Conservation (phyloP, 2,329 filamentous ascomycete genomes). For the Cercospora zeina region DNA sequence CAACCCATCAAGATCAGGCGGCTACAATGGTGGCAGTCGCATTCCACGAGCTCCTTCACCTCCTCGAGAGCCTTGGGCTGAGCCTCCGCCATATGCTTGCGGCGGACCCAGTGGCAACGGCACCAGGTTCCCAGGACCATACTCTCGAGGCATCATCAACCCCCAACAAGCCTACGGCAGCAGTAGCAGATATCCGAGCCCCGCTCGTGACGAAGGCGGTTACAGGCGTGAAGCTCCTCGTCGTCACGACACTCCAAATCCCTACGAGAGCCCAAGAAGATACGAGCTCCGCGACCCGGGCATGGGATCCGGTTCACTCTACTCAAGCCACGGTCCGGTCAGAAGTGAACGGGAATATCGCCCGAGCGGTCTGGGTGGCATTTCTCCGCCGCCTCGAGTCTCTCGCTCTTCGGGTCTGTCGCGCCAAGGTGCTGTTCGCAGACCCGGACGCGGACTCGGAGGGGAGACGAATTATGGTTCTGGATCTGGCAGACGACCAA, state of each 20-base stretch:
- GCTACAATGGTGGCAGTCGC: neutral
- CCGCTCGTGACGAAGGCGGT: neutral
- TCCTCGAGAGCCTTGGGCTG: neutral
- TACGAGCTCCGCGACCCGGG: neutral
- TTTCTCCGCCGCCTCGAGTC: neutral
- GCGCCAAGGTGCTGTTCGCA: neutral
- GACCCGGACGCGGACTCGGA: neutral
- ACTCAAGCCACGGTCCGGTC: too few species aligned
- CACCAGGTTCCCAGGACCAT: too few species aligned
- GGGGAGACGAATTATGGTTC: neutral
- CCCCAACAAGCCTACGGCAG: neutral
- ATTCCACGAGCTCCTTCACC: neutral
- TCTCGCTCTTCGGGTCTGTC: neutral
- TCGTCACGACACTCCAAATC: neutral
- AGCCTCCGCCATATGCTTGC: neutral
- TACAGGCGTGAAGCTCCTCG: neutral
- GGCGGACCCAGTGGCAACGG: too few species aligned
- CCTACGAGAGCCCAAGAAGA: neutral
- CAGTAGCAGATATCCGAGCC: neutral
- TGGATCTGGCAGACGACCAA: neutral
- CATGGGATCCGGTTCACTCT: neutral
- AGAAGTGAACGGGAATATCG: neutral
- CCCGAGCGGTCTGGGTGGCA: neutral
- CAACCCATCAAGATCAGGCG: neutral
- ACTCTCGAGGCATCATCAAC: neutral